Evolutionary conservation across 2,329 filamentous ascomycete species (phyloP).

Genomic region (Neofusicoccum cordaticola): DNA sequence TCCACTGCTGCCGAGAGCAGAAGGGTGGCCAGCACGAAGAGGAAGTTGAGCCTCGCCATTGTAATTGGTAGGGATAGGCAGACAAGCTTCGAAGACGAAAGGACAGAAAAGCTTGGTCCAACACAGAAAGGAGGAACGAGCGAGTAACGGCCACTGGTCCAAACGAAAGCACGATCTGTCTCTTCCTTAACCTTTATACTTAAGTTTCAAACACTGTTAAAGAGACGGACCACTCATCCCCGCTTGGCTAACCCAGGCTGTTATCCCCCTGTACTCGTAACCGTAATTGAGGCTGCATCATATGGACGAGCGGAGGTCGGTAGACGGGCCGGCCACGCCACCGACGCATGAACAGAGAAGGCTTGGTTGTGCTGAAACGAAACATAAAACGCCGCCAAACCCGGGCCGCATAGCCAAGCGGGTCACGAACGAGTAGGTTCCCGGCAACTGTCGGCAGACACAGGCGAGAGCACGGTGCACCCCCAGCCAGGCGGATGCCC

Average conservation of each 20-base stretch:
- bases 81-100: neutral
- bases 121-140: neutral
- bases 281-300: neutral
- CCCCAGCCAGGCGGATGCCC: neutral
- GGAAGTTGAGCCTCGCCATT: slow-evolving; percentile 3
- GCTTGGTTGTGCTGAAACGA: neutral
- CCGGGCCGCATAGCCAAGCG: neutral
- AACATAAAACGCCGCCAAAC: neutral
- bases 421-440: neutral
- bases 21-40: neutral
- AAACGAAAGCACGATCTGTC: neutral
- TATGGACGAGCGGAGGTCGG: slow-evolving; percentile 3
- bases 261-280: neutral
- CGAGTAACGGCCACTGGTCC: neutral
- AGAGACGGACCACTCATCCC: neutral
- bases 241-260: neutral
- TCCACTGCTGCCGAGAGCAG: neutral
- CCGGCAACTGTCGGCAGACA: neutral
- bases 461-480: neutral
- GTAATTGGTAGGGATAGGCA: neutral
- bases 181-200: neutral
- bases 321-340: slow-evolving; percentile 3
- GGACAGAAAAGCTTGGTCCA: neutral
- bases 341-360: neutral
- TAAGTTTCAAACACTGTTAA: neutral